Percentiles rank a stretch among this genome's conserved stretches.
Evolutionary conservation across 2,329 filamentous ascomycete genomes (phyloP).

Genomic region (Colletotrichum sp.): DNA sequence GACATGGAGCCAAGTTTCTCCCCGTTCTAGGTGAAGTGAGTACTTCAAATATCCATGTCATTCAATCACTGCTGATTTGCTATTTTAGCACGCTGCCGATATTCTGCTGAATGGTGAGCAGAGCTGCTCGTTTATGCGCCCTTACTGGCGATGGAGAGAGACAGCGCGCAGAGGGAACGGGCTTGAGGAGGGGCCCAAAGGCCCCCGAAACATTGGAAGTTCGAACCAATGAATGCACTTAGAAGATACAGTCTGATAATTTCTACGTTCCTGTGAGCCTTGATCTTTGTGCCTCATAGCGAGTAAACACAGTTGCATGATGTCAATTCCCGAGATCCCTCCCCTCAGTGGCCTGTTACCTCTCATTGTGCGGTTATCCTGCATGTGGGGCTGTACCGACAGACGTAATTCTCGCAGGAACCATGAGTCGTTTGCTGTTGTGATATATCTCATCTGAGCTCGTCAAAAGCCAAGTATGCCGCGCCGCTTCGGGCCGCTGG

Average conservation of each 20-base stretch:
- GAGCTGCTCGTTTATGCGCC: constrained; percentile 32
- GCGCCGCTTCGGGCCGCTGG: not conserved
- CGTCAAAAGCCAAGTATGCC: not conserved
- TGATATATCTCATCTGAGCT: not conserved
- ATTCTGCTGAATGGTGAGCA: constrained; percentile 30
- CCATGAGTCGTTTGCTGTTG: not conserved
- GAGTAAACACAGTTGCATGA: not conserved
- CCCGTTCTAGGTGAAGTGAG: constrained; percentile 35
- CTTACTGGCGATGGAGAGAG: constrained; percentile 35
- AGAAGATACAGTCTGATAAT: not conserved
- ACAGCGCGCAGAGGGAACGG: constrained; percentile 30
- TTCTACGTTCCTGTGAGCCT: not conserved
- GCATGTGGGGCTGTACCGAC: not conserved
- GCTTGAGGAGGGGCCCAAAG: constrained; percentile 32
- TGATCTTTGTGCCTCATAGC: too few species aligned
- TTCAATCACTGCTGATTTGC: not conserved
- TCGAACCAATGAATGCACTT: not conserved
- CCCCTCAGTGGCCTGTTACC: not conserved
- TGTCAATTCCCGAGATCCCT: not conserved
- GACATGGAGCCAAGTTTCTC: constrained; percentile 41
- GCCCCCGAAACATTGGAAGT: constrained; percentile 26
- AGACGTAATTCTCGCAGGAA: not conserved
- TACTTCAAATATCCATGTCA: not conserved
- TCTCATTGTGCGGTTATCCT: not conserved
- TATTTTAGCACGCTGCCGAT: constrained; percentile 33